Percentiles rank a stretch among this genome's conserved stretches.
These are phyloP conservation scores for Solanum chmielewskii DNA, from an alignment of 257 asterid species.

Conservation along the genomic window DNA sequence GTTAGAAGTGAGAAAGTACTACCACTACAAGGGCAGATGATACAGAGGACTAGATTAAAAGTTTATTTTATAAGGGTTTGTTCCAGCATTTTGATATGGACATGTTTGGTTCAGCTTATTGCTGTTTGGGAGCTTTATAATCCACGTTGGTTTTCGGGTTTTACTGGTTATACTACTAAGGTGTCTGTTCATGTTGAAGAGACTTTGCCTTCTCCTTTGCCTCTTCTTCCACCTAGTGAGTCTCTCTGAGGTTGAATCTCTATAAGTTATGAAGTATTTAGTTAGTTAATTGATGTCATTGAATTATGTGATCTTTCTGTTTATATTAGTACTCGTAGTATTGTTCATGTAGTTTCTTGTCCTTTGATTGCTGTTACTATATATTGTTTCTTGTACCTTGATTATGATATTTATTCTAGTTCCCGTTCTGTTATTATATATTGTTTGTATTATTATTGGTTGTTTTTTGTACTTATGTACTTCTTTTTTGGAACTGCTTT, in stretches of 20 bases:
- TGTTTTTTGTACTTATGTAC: not conserved
- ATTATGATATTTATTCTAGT: not conserved
- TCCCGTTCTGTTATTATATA: not conserved
- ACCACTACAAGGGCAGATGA: constrained; percentile 41
- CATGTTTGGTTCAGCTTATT: constrained; percentile 82
- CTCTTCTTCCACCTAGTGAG: constrained; percentile 53
- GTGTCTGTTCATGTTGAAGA: constrained; percentile 33
- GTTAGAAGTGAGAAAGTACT: constrained; percentile 35
- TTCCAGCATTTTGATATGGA: constrained; percentile 83
- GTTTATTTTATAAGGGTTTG: constrained; percentile 91
- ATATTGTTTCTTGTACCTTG: not conserved
- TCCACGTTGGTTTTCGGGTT: constrained; percentile 47
- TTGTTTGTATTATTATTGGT: not conserved
- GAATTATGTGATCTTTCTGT: not conserved
- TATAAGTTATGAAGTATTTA: not conserved
- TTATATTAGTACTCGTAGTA: not conserved
- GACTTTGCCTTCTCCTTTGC: constrained; percentile 27
- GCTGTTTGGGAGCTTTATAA: constrained; percentile 77
- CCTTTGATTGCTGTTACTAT: not conserved
- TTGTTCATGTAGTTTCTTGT: not conserved
- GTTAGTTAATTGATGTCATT: not conserved
- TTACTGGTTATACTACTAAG: constrained; percentile 22
- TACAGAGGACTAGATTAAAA: constrained; percentile 61
- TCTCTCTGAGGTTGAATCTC: constrained; percentile 7
- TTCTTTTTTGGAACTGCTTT: not conserved